phyloP scores from a whole-genome alignment of 306 rosid species.

The Rubus parviflorus region DNA sequence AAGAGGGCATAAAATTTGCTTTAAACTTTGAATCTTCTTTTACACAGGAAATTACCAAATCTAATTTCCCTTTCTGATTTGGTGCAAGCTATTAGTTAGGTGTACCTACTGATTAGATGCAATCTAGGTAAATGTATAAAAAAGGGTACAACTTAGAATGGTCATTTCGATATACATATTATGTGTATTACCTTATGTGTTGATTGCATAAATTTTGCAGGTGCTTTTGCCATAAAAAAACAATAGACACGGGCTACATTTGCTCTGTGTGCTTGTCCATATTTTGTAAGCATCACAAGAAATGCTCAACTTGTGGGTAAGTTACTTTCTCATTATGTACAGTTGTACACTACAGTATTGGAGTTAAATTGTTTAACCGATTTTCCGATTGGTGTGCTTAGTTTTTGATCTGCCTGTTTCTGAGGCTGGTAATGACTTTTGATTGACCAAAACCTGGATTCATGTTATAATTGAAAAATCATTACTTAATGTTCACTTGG shows the following conservation, averaged over 20 bases:
- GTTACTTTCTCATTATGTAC: conserved; percentile 20
- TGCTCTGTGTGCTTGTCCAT: conserved; percentile 98
- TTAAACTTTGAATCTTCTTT: neutral
- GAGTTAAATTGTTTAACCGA: neutral
- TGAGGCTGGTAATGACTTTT: neutral
- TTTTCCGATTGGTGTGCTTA: neutral
- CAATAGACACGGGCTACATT: conserved; percentile 92
- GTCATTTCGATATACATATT: neutral
- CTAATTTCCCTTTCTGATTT: neutral
- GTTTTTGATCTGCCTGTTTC: neutral
- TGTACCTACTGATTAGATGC: neutral
- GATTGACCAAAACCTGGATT: neutral
- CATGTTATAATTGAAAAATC: neutral
- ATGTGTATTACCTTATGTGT: neutral
- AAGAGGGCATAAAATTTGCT: neutral
- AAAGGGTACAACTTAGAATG: neutral
- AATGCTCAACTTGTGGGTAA: conserved; percentile 98
- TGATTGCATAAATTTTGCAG: conserved; percentile 48
- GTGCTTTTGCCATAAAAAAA: conserved; percentile 98
- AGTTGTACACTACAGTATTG: neutral
- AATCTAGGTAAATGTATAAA: neutral
- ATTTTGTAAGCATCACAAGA: conserved; percentile 92
- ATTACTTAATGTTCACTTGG: neutral
- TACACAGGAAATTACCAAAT: neutral
- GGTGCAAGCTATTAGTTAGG: neutral